Evolutionary conservation across 768 basidiomycete genomes (phyloP).

Genomic region (Scleroderma bovista): DNA sequence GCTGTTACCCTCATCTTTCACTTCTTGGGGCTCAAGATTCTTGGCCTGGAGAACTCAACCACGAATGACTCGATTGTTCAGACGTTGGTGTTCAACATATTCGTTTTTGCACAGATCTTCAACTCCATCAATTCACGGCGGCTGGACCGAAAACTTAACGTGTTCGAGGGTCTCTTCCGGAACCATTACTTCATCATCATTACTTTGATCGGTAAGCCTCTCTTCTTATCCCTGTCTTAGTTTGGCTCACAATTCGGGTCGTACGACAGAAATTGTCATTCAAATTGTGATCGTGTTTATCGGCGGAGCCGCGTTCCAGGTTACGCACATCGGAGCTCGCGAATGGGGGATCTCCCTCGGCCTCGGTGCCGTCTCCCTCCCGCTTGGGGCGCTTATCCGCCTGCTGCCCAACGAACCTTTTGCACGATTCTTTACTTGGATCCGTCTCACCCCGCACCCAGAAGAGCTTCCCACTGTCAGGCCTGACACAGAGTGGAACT

Average conservation of each 20-base stretch:
- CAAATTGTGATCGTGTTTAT: constrained; percentile 90
- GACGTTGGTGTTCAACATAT: constrained; percentile 95
- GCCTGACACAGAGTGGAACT: constrained; percentile 65
- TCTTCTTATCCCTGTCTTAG: background rate
- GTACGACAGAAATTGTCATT: constrained; percentile 65
- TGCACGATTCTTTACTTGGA: constrained; percentile 50
- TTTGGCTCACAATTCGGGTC: constrained; percentile 5
- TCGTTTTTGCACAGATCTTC: constrained; percentile 97
- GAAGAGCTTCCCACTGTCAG: constrained; percentile 57
- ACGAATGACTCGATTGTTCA: constrained; percentile 47
- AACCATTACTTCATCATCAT: constrained; percentile 86
- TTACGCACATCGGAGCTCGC: constrained; percentile 66
- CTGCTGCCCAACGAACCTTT: constrained; percentile 76
- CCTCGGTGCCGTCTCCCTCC: constrained; percentile 82
- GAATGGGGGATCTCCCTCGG: constrained; percentile 95
- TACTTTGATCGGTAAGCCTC: constrained; percentile 70
- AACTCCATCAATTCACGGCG: constrained; percentile 91
- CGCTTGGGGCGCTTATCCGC: constrained; percentile 79
- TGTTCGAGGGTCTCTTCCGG: constrained; percentile 73
- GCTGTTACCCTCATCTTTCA: constrained; percentile 82
- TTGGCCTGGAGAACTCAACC: constrained; percentile 43
- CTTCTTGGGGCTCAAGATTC: constrained; percentile 71
- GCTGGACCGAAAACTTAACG: constrained; percentile 80
- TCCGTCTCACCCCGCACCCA: constrained; percentile 58
- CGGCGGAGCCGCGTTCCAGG: constrained; percentile 89